Conservation (phyloP, 2,329 filamentous ascomycete species). For the Fragosphaeria purpurea region DNA sequence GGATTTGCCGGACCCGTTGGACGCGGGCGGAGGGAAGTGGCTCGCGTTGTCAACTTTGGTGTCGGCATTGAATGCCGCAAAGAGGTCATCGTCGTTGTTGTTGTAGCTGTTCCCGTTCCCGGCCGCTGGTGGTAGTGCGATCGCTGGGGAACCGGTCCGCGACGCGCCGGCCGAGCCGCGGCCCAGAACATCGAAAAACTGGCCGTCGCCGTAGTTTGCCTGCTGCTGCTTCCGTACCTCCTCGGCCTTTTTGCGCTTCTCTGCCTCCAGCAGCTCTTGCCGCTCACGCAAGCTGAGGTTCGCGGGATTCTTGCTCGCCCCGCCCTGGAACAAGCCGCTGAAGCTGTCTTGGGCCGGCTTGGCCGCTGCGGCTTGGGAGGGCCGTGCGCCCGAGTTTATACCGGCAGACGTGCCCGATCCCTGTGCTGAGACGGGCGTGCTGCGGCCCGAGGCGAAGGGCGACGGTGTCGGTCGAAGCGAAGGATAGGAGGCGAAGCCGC, state of each 20-base stretch:
- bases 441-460: constrained; percentile 44
- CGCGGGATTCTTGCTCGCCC: constrained; percentile 46
- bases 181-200: constrained; percentile 68
- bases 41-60: constrained; percentile 59
- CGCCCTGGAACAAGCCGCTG: constrained; percentile 58
- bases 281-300: constrained; percentile 72
- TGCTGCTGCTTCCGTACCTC: constrained; percentile 63
- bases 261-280: constrained; percentile 54
- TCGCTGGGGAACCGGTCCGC: constrained; percentile 34
- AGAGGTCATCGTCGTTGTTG: constrained; percentile 50
- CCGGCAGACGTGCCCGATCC: constrained; percentile 31
- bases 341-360: constrained; percentile 63
- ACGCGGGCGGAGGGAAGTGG: constrained; percentile 48
- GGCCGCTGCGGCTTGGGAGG: constrained; percentile 25
- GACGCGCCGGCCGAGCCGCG: constrained; percentile 36
- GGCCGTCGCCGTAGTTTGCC: constrained; percentile 64
- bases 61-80: constrained; percentile 56
- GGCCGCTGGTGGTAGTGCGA: constrained; percentile 17
- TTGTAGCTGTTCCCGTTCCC: constrained; percentile 14
- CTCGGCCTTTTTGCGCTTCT: constrained; percentile 63
- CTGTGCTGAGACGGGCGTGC: constrained; percentile 45
- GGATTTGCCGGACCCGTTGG: constrained; percentile 27
- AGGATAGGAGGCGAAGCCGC: constrained; percentile 33
- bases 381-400: constrained; percentile 17
- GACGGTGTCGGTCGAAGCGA: constrained; percentile 47